Evolutionary conservation across 495 filamentous ascomycete species (phyloP).

Genomic region (Pyrenopolyporus hunteri): DNA sequence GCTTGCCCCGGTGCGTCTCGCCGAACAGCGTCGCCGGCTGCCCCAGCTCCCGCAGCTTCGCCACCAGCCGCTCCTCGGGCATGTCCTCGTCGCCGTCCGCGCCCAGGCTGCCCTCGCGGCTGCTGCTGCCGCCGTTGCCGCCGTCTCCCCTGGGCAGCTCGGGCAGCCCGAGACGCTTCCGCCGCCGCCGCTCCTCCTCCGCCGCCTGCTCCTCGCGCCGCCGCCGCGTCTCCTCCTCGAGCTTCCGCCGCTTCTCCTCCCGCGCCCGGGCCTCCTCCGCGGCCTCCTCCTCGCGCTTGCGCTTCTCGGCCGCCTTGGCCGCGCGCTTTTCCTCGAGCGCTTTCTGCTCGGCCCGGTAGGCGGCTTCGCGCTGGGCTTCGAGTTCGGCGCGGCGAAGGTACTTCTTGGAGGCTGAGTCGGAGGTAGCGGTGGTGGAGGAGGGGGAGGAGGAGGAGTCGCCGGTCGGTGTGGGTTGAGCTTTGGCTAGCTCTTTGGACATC

Average conservation of each 20-base stretch:
- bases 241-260: conserved; percentile 76
- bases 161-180: conserved; percentile 68
- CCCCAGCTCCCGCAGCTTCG: conserved; percentile 69
- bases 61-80: conserved; percentile 69
- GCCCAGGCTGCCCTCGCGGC: conserved; percentile 13
- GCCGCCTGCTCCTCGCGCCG: conserved; percentile 74
- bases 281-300: conserved; percentile 90
- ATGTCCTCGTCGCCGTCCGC: conserved; percentile 65
- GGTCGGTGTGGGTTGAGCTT: conserved; percentile 51
- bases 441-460: conserved; percentile 22
- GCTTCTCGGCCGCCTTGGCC: conserved; percentile 72
- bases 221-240: conserved; percentile 79
- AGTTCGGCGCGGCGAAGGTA: conserved; percentile 86
- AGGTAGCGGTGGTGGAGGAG: not conserved
- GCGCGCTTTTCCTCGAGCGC: conserved; percentile 70
- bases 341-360: conserved; percentile 81
- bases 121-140: conserved; percentile 1
- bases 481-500: conserved; percentile 88
- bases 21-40: conserved; percentile 82
- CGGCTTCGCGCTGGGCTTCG: conserved; percentile 79
- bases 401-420: conserved; percentile 60
- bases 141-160: conserved; percentile 60
- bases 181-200: conserved; percentile 57
- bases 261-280: conserved; percentile 67
- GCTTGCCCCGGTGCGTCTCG: conserved; percentile 71